These are phyloP conservation scores for Globisporangium perplexum DNA, from an alignment of 352 stramenopile species.

Conservation along the genomic window DNA sequence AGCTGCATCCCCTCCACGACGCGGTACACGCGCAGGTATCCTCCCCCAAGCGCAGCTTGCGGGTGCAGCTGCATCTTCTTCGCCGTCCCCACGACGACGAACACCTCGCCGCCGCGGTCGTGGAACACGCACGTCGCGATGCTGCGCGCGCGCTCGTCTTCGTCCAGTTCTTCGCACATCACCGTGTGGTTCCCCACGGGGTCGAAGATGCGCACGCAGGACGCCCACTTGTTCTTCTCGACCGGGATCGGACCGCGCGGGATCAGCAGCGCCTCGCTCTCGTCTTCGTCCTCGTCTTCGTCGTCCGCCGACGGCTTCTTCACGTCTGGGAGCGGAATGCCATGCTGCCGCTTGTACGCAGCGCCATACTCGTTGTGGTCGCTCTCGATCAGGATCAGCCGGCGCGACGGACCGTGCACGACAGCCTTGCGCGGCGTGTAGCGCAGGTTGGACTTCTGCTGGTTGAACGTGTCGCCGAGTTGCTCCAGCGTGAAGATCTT, in stretches of 20 bases:
- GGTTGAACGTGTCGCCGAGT: constrained; percentile 96
- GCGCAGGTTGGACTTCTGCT: constrained; percentile 91
- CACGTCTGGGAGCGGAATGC: constrained; percentile 58
- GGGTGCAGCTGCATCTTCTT: constrained; percentile 95
- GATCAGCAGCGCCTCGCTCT: constrained; percentile 66
- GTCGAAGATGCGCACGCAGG: constrained; percentile 97
- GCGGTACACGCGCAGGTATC: constrained; percentile 91
- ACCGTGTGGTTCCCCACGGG: constrained; percentile 86
- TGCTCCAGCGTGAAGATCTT: constrained; percentile 97
- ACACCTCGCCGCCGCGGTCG: constrained; percentile 94
- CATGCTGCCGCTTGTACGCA: constrained; percentile 86
- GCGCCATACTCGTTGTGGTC: constrained; percentile 96
- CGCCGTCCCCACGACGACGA: constrained; percentile 96
- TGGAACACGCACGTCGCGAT: constrained; percentile 94
- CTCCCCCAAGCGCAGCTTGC: constrained; percentile 47
- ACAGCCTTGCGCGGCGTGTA: constrained; percentile 98
- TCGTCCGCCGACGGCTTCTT: constrained; percentile 17
- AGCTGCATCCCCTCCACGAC: constrained; percentile 90
- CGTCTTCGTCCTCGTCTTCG: constrained; percentile 87
- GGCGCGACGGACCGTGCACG: constrained; percentile 77
- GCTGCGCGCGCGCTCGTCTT: constrained; percentile 92
- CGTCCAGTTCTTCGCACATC: constrained; percentile 89
- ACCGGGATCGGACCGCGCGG: constrained; percentile 49
- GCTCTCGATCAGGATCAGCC: constrained; percentile 96
- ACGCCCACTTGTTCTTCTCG: constrained; percentile 91